These are phyloP conservation scores for Monilinia laxa DNA, from an alignment of 2,329 filamentous ascomycete species.

Conservation along the genomic window DNA sequence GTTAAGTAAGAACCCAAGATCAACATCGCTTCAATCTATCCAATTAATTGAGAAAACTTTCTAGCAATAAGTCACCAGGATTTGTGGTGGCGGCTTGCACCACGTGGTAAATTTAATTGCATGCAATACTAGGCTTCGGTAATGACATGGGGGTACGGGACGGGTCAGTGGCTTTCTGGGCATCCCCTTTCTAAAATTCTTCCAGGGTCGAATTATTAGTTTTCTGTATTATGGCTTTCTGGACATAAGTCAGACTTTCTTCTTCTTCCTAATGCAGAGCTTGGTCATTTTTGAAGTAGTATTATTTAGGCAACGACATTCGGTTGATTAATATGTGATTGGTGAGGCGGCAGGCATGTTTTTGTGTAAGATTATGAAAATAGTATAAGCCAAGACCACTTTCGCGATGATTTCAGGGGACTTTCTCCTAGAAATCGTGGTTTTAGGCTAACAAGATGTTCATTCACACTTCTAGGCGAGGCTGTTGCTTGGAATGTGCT, in stretches of 20 bases:
- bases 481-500: background rate
- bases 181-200: constrained; percentile 2
- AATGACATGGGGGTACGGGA: background rate
- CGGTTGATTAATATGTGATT: background rate
- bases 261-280: background rate
- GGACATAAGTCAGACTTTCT: background rate
- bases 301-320: constrained; percentile 20
- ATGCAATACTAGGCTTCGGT: constrained; percentile 13
- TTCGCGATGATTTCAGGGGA: background rate
- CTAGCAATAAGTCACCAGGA: background rate
- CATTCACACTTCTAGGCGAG: background rate
- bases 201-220: constrained; percentile 8
- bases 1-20: background rate
- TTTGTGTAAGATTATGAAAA: background rate
- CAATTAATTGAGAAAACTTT: background rate
- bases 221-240: constrained; percentile 6
- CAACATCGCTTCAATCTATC: background rate
- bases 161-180: constrained; percentile 10
- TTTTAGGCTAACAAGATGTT: too few relatives aligned
- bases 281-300: background rate
- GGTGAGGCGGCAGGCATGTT: background rate
- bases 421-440: too few relatives aligned
- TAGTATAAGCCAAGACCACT: background rate
- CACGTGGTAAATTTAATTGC: constrained; percentile 13
- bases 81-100: background rate